Conservation (phyloP, 257 asterid species). For the Plantago ovata region DNA sequence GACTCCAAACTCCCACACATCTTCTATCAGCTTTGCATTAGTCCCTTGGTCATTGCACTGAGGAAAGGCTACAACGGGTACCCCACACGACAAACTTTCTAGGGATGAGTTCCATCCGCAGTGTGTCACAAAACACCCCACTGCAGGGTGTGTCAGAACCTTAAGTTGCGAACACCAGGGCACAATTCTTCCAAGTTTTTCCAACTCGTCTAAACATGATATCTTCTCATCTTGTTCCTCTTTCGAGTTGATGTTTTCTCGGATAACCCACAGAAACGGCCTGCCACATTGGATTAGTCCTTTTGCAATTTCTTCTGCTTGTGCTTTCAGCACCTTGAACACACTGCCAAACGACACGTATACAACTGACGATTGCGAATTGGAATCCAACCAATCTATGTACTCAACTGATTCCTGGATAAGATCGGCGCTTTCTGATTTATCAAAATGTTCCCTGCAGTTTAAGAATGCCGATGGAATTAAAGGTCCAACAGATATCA, state of each 20-base stretch:
- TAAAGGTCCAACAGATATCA: slow-evolving; percentile 50
- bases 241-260: slow-evolving; percentile 5
- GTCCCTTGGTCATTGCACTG: slow-evolving; percentile 50
- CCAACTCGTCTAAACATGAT: slow-evolving; percentile 27
- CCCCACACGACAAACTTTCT: slow-evolving; percentile 43
- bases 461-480: slow-evolving; percentile 40
- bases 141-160: slow-evolving; percentile 43
- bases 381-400: slow-evolving; percentile 38
- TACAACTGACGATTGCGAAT: slow-evolving; percentile 34
- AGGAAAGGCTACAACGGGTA: slow-evolving; percentile 45
- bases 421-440: slow-evolving; percentile 35
- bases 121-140: slow-evolving; percentile 57
- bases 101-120: slow-evolving; percentile 71
- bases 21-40: slow-evolving; percentile 49
- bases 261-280: slow-evolving; percentile 66
- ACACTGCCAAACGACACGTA: slow-evolving; percentile 68
- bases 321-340: slow-evolving; percentile 16
- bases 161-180: slow-evolving; percentile 60
- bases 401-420: slow-evolving; percentile 31
- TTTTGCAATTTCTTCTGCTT: slow-evolving; percentile 51
- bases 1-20: slow-evolving; percentile 48
- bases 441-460: slow-evolving; percentile 22
- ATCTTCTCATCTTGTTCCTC: slow-evolving; percentile 17
- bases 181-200: slow-evolving; percentile 39
- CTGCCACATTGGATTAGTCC: slow-evolving; percentile 27